Evolutionary conservation across 352 stramenopile genomes (phyloP), one percentile per base, ranked within the genome.

Genomic region (Pythium scleroteichum): DNA sequence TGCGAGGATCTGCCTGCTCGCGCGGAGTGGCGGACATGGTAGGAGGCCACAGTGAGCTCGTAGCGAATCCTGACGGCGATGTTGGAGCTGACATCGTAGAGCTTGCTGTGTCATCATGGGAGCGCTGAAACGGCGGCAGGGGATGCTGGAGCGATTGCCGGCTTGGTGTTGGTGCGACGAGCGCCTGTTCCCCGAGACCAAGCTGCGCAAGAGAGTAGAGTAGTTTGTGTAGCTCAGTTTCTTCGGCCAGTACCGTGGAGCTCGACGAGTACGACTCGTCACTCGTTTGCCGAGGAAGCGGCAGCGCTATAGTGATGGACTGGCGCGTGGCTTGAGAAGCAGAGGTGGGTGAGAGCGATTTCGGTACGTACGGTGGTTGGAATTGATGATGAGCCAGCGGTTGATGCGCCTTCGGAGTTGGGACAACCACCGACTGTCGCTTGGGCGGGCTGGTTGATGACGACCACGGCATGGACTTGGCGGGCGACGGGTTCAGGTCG

Each of bases 161-260:
- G 9, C 23, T 33, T 14, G 49, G 16, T 22, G 24, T 14, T 13
- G 23, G 23, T n/a, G 29, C 14, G 19, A 24, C 16, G 47, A 49
- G 38, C 66, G 57, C 3, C 66, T 19, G 26, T 22, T 70, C 55
- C 13, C 41, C 75, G 8, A 88, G 59, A 0, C 76, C 78, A 46
- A 90, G 85, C 16, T 73, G 75, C 10, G 66, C 66, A 26, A 89
- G 60, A 7, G 79, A 87, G 53, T 87, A 87, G 10, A 90, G 48
- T 7, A 90, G 66, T 29, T 85, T 90, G 68, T 87, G 78, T 4
- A 90, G 64, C 53, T 90, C 80, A 1, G 61, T 45, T 24, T 62
- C 61, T 24, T 68, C 61, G 17, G 49, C 44, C 41, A 49, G 33
- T 17, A 69, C 75, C 17, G 66, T 40, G 16, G 69, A 48, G 0